phyloP scores from a whole-genome alignment of 2,329 filamentous ascomycete genomes.

The Xylariaceae sp. region DNA sequence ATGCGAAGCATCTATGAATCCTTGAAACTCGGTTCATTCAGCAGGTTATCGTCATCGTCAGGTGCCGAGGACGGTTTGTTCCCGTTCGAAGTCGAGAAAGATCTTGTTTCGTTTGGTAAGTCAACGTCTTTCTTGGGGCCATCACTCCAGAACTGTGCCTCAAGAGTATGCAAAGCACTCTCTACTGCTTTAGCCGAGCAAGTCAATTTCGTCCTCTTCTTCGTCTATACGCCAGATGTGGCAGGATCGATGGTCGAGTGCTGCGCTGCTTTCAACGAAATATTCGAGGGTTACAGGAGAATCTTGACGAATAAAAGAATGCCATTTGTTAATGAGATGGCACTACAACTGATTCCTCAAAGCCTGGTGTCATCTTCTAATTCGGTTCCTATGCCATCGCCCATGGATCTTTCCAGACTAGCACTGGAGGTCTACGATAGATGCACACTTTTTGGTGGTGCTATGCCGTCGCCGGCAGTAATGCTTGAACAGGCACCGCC shows the following conservation, averaged over 20 bases:
- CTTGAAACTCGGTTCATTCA: conserved; percentile 73
- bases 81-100: conserved; percentile 57
- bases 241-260: conserved; percentile 70
- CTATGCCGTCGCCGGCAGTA: conserved; percentile 72
- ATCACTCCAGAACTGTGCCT: conserved; percentile 56
- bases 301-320: conserved; percentile 57
- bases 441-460: conserved; percentile 64
- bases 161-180: conserved; percentile 55
- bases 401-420: conserved; percentile 65
- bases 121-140: conserved; percentile 51
- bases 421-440: conserved; percentile 81
- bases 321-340: conserved; percentile 66
- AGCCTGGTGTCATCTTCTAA: conserved; percentile 70
- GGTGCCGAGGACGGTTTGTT: conserved; percentile 58
- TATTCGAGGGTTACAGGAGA: conserved; percentile 70
- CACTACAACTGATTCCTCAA: conserved; percentile 77
- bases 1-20: conserved; percentile 76
- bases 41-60: conserved; percentile 51
- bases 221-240: conserved; percentile 72
- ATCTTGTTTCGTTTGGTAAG: conserved; percentile 49
- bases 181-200: conserved; percentile 50
- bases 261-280: conserved; percentile 74
- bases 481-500: conserved; percentile 74
- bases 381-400: conserved; percentile 67
- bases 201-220: conserved; percentile 76